Conservation (phyloP, 1,284 basidiomycete genomes). For the Microbotryomycetes sp. region DNA sequence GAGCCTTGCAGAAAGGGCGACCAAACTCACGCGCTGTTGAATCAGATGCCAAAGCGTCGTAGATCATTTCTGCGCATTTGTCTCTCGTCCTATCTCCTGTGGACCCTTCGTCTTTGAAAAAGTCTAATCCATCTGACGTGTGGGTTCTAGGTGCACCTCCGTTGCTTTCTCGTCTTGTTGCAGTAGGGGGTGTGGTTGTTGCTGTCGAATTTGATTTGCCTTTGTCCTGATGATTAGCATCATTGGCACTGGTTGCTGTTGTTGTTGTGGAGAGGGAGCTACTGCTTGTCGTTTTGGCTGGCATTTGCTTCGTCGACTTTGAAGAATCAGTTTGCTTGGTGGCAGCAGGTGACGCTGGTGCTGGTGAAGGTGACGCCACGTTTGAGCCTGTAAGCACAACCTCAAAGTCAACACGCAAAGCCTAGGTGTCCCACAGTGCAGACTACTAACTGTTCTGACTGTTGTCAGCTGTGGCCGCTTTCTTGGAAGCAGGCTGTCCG, state of each 20-base stretch:
- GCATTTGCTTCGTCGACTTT: conserved; percentile 2
- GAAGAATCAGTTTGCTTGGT: background rate
- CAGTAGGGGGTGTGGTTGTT: conserved; percentile 18
- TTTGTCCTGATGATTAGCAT: background rate
- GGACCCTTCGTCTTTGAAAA: conserved; percentile 53
- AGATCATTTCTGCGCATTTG: conserved; percentile 82
- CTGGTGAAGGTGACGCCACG: conserved; percentile 10
- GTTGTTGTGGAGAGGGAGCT: background rate
- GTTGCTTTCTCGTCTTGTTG: conserved; percentile 44
- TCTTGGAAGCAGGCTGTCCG: conserved; percentile 10
- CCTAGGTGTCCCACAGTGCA: background rate
- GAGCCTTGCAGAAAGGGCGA: too few relatives aligned
- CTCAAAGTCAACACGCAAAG: background rate
- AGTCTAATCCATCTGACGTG: conserved; percentile 62
- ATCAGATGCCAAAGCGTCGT: conserved; percentile 79
- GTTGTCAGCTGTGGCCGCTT: background rate
- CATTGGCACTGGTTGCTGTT: background rate
- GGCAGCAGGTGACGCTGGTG: conserved; percentile 13
- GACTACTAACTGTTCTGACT: background rate
- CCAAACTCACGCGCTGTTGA: conserved; percentile 73
- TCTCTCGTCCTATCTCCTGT: conserved; percentile 54
- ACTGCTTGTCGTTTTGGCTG: background rate
- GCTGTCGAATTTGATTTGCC: background rate
- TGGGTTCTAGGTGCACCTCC: conserved; percentile 54
- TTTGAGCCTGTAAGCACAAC: conserved; percentile 6